These are phyloP conservation scores for Taphrina confusa DNA, from an alignment of 1,139 yeast species.

Conservation along the genomic window DNA sequence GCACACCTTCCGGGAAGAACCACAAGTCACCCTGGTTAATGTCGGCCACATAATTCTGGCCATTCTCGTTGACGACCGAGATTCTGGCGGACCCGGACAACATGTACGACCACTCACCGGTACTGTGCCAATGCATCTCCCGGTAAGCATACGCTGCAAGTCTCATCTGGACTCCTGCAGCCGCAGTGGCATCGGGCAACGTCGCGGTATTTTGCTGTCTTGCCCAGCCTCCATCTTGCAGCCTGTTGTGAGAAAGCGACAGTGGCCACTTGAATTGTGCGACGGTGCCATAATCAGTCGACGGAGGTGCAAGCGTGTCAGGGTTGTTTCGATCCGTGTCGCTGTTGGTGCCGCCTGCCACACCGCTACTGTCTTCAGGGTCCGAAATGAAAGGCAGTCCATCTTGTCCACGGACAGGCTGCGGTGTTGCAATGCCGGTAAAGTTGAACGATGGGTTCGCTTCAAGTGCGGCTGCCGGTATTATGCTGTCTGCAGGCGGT, in stretches of 20 bases:
- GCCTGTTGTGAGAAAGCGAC: constrained; percentile 27
- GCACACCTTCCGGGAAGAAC: constrained; percentile 34
- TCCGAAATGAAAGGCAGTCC: neutral
- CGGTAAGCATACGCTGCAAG: constrained; percentile 29
- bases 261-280: constrained; percentile 32
- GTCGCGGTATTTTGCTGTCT: constrained; percentile 25
- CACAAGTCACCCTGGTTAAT: constrained; percentile 26
- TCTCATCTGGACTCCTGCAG: constrained; percentile 33
- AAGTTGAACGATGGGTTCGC: constrained; percentile 35
- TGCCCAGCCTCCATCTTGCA: constrained; percentile 35
- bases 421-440: constrained; percentile 5
- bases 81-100: constrained; percentile 24
- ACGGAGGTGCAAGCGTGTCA: constrained; percentile 15
- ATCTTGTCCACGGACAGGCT: constrained; percentile 13
- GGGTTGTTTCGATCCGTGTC: constrained; percentile 10
- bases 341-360: neutral
- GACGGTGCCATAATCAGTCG: constrained; percentile 8
- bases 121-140: constrained; percentile 34
- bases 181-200: constrained; percentile 25
- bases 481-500: constrained; percentile 11
- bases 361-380: neutral
- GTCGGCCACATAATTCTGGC: constrained; percentile 20
- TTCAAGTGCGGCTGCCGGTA: constrained; percentile 1
- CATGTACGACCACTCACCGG: constrained; percentile 34
- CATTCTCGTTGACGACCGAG: constrained; percentile 19